Evolutionary conservation across 108 stramenopile species (phyloP).

Genomic region (Epipyxis sp.): DNA sequence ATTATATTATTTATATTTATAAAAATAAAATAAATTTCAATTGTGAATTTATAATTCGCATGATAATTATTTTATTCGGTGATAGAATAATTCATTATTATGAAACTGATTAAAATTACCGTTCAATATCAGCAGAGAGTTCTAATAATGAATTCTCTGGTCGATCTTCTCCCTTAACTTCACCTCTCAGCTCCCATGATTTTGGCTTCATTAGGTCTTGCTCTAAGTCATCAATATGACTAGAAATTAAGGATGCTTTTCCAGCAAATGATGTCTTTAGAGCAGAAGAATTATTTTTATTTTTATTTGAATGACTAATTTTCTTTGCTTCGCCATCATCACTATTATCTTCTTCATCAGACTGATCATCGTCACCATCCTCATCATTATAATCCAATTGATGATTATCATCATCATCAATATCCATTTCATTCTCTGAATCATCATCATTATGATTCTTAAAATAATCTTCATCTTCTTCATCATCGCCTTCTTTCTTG

Average conservation of each 20-base stretch:
- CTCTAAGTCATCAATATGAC: conserved; percentile 78
- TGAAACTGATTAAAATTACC: too few species aligned
- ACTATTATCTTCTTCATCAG: conserved; percentile 44
- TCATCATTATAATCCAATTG: conserved; percentile 63
- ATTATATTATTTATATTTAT: too few species aligned
- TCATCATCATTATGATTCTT: conserved; percentile 49
- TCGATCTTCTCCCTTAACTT: conserved; percentile 67
- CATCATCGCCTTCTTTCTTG: conserved; percentile 59
- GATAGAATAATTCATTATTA: too few species aligned
- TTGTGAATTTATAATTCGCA: too few species aligned
- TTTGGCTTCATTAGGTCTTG: conserved; percentile 85
- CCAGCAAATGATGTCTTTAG: conserved; percentile 46
- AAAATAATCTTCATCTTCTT: conserved; percentile 49
- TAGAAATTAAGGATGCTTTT: conserved; percentile 53
- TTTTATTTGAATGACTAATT: conserved; percentile 26
- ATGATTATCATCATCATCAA: conserved; percentile 33
- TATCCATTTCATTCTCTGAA: conserved; percentile 61
- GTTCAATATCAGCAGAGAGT: conserved; percentile 88
- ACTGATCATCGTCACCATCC: conserved; percentile 48
- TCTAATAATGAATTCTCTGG: conserved; percentile 86
- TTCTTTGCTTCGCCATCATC: conserved; percentile 38
- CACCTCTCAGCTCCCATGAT: conserved; percentile 92
- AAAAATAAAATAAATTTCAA: too few species aligned
- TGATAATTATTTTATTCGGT: too few species aligned
- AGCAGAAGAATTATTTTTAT: conserved; percentile 18